These are phyloP conservation scores for Populus ilicifolia DNA, from an alignment of 345 rosid genomes.

Conservation along the genomic window DNA sequence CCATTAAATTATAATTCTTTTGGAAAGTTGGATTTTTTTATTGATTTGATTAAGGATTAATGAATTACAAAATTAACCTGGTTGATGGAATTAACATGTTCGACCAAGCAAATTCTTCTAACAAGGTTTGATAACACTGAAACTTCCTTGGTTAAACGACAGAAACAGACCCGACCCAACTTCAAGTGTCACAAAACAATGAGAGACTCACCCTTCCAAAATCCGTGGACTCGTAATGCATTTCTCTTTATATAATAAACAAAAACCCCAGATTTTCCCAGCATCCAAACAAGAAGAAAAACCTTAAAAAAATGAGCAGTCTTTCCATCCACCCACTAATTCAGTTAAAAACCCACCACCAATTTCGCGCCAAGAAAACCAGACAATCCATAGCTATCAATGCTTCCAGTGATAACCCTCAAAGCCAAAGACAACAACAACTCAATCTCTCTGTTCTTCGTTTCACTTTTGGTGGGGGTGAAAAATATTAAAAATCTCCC, in stretches of 20 bases:
- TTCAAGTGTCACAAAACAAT: too few species aligned
- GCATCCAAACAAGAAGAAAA: not conserved
- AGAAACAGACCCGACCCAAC: too few species aligned
- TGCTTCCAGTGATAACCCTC: slow-evolving; percentile 38
- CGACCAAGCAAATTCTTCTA: too few species aligned
- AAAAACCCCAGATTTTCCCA: not conserved
- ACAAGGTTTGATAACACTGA: too few species aligned
- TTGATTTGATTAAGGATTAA: too few species aligned
- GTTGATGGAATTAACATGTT: too few species aligned
- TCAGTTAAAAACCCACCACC: slow-evolving; percentile 21
- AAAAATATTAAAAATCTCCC: not conserved
- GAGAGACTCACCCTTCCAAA: too few species aligned
- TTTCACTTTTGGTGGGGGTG: slow-evolving; percentile 58
- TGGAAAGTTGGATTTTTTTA: too few species aligned
- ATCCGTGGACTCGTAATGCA: too few species aligned
- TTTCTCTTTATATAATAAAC: not conserved
- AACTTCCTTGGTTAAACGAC: too few species aligned
- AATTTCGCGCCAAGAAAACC: slow-evolving; percentile 24
- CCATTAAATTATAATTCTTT: too few species aligned
- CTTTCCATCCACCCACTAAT: slow-evolving; percentile 15
- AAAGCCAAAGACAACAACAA: slow-evolving; percentile 38
- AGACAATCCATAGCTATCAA: slow-evolving; percentile 23
- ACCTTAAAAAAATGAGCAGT: slow-evolving; percentile 18
- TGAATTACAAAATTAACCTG: too few species aligned
- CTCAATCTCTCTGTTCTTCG: slow-evolving; percentile 88